Evolutionary conservation across 176 grass and related monocot species (phyloP), one percentile per base, ranked within the genome.

Genomic region (Oryza glumipatula): DNA sequence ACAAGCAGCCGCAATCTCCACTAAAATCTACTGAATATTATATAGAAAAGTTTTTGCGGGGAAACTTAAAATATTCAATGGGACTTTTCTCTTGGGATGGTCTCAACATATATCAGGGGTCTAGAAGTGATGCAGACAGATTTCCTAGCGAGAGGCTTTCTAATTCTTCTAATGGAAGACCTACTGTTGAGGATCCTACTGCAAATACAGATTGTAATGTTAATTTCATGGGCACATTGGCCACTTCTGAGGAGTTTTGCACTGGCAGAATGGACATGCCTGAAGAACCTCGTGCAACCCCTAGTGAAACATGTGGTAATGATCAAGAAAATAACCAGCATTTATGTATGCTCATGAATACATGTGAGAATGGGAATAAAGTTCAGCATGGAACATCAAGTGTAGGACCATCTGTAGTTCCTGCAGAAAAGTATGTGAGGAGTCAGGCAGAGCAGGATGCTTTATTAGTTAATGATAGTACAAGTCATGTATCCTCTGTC

Each of bases 231-330:
- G 39, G 44, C 61, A 51, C 38, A 49, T 4, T 45, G 41, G 41
- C 38, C 63, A 49, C 79, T 36, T 82, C 47, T 19, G 24, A 68
- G 23, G 78, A 49, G 45, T 87, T 81, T 46, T 45, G 41, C 35
- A 46, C 67, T 35, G 39, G 11, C 16, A 63, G 49, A 19, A 71
- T 49, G 65, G 65, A 11, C 22, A 51, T 39, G 26, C 65, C 79
- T 51, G 65, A 70, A 76, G 22, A 64, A 77, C 80, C 49, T 49
- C 36, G 47, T 33, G 15, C 54, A 76, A 13, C 32, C 60, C 73
- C 65, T 77, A 63, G 72, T 82, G 65, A 82, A 77, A 82, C 79
- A 70, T 64, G 65, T 82, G 47, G n/a, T 54, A 23, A 2, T 76
- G 38, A 39, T 23, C 78, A 81, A 70, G 79, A 39, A 76, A 33